A percentile compares a stretch with the other conserved stretches of the same genome.
phyloP scores from a whole-genome alignment of 1,284 basidiomycete species.

The Bjerkandera adusta region DNA sequence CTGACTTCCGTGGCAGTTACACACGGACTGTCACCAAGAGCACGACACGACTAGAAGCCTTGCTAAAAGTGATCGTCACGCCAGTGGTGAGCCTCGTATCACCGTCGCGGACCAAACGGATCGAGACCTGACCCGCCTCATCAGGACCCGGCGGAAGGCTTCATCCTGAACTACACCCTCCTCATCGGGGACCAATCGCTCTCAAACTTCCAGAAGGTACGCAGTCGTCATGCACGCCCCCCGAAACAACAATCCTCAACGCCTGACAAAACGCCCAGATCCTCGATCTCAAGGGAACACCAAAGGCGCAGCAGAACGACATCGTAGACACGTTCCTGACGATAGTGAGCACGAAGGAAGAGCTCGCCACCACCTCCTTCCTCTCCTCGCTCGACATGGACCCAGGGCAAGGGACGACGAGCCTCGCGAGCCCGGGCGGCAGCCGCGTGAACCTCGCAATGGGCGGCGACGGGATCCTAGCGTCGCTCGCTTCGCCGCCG shows the following conservation, averaged over 20 bases:
- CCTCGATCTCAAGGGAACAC: slow-evolving; percentile 92
- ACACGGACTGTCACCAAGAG: slow-evolving; percentile 78
- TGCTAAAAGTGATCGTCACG: slow-evolving; percentile 92
- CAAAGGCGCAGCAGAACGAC: slow-evolving; percentile 82
- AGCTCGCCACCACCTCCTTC: slow-evolving; percentile 87
- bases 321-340: slow-evolving; percentile 90
- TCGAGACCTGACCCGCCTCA: neutral
- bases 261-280: slow-evolving; percentile 51
- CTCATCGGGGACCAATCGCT: slow-evolving; percentile 91
- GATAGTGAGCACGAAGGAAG: slow-evolving; percentile 84
- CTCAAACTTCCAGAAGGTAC: slow-evolving; percentile 95
- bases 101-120: no score
- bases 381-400: slow-evolving; percentile 94
- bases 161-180: slow-evolving; percentile 92
- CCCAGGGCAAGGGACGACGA: slow-evolving; percentile 49
- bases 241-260: neutral
- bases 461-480: slow-evolving; percentile 51
- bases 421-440: slow-evolving; percentile 55
- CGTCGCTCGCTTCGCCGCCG: slow-evolving; percentile 56
- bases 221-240: slow-evolving; percentile 17
- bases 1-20: slow-evolving; percentile 51
- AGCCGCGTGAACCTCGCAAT: slow-evolving; percentile 49
- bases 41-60: slow-evolving; percentile 80
- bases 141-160: slow-evolving; percentile 88
- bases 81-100: slow-evolving; percentile 73